Percentiles rank a stretch among this genome's conserved stretches.
phyloP scores from a whole-genome alignment of 228 moss, liverwort and hornwort species.

The Sphagnum fallax region DNA sequence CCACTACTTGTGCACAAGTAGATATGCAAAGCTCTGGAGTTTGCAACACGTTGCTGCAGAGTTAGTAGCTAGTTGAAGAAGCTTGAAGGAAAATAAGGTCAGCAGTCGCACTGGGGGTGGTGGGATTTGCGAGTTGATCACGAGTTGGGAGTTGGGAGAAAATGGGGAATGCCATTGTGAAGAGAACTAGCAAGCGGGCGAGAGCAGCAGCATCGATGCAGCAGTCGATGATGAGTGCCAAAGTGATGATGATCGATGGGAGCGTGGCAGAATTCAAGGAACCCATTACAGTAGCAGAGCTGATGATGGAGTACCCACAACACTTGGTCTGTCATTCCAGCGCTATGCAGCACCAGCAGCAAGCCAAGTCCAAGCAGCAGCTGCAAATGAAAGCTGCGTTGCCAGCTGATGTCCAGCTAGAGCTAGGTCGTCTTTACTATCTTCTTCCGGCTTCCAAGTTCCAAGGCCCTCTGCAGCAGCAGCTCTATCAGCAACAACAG shows the following conservation, averaged over 20 bases:
- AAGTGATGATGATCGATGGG: slow-evolving; percentile 13
- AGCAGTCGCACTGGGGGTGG: no score
- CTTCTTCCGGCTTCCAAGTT: slow-evolving; percentile 22
- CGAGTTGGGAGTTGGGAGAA: no score
- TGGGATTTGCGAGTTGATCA: no score
- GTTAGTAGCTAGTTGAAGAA: no score
- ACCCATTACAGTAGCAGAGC: slow-evolving; percentile 14
- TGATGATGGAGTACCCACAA: slow-evolving; percentile 18
- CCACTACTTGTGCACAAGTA: no score
- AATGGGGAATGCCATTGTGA: no score
- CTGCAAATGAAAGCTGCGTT: slow-evolving; percentile 22
- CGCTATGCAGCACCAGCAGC: neutral
- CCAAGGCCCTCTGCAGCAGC: slow-evolving; percentile 8
- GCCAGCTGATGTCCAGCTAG: slow-evolving; percentile 18
- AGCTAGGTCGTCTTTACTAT: slow-evolving; percentile 22
- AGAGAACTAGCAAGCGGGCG: no score
- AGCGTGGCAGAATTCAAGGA: slow-evolving; percentile 14
- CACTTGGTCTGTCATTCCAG: slow-evolving; percentile 17
- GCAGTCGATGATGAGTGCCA: neutral
- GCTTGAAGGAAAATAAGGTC: no score
- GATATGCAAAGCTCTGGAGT: no score
- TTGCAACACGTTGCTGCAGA: no score
- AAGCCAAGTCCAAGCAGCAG: slow-evolving; percentile 5
- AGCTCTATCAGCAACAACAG: neutral
- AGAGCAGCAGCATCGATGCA: no score